Conservation (phyloP, 306 rosid species). For the Medicago arabica region DNA sequence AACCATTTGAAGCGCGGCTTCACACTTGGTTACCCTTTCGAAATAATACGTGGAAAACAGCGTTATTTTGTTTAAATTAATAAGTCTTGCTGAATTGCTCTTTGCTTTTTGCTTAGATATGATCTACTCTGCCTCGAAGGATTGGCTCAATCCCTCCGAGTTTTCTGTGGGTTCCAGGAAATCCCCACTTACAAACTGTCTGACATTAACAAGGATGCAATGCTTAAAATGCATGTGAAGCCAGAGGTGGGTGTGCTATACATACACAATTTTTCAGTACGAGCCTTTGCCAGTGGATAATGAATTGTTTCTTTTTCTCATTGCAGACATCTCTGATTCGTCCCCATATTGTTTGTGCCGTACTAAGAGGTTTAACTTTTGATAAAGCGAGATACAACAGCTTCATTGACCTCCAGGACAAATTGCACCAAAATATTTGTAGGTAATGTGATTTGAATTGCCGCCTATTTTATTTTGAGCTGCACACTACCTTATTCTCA, state of each 20-base stretch:
- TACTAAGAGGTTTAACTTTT: slow-evolving; percentile 78
- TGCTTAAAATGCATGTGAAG: slow-evolving; percentile 83
- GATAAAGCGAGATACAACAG: slow-evolving; percentile 81
- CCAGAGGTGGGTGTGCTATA: slow-evolving; percentile 68
- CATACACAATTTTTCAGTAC: background rate
- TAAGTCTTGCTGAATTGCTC: slow-evolving; percentile 22
- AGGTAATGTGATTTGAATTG: slow-evolving; percentile 59
- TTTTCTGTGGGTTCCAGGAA: slow-evolving; percentile 63
- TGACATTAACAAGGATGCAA: slow-evolving; percentile 58
- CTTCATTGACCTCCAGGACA: slow-evolving; percentile 96
- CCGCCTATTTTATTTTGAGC: slow-evolving; percentile 14
- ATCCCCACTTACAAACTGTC: slow-evolving; percentile 69
- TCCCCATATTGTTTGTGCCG: slow-evolving; percentile 79
- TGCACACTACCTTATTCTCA: slow-evolving; percentile 27
- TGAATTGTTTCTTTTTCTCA: slow-evolving; percentile 27
- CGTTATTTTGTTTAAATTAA: background rate
- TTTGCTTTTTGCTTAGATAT: slow-evolving; percentile 58
- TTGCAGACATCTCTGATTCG: slow-evolving; percentile 81
- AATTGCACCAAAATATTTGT: slow-evolving; percentile 94
- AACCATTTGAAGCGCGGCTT: background rate
- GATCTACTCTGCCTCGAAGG: slow-evolving; percentile 97
- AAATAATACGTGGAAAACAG: background rate
- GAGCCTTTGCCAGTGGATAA: slow-evolving; percentile 13
- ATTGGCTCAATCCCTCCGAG: slow-evolving; percentile 80
- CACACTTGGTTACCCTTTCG: background rate